phyloP scores from a whole-genome alignment of 2,329 filamentous ascomycete species.

The Cladosporium sp. region DNA sequence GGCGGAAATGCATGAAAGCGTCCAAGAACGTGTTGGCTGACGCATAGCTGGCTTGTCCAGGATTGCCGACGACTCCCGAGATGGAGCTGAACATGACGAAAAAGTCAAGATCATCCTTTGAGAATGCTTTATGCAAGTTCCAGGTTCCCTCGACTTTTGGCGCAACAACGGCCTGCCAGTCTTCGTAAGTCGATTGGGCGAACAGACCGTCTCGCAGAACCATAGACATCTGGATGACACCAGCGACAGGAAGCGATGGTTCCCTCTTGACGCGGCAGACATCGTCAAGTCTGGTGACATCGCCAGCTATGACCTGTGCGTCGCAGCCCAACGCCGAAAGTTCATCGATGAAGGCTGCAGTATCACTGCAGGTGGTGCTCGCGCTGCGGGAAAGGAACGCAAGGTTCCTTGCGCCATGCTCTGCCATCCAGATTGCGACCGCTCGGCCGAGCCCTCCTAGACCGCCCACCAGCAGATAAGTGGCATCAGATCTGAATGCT shows the following conservation, averaged over 20 bases:
- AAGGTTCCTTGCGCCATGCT: neutral
- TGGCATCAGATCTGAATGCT: too few relatives aligned
- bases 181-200: constrained; percentile 28
- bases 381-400: neutral
- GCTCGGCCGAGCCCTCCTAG: neutral
- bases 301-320: too few relatives aligned
- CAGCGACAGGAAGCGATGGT: constrained; percentile 6
- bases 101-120: constrained; percentile 29
- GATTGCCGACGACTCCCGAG: constrained; percentile 27
- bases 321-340: too few relatives aligned
- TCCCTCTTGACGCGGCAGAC: neutral
- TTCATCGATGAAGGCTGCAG: too few relatives aligned
- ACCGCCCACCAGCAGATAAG: neutral
- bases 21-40: constrained; percentile 30
- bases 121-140: constrained; percentile 26
- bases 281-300: neutral
- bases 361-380: too few relatives aligned
- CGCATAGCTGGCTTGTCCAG: constrained; percentile 29
- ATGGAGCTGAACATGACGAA: constrained; percentile 34
- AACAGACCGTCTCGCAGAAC: constrained; percentile 30
- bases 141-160: constrained; percentile 35
- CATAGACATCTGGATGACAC: constrained; percentile 37
- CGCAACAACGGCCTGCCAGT: constrained; percentile 20
- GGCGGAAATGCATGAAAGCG: constrained; percentile 31
- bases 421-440: neutral